Conservation (phyloP, 164 flowering plant species). For the Warburgia ugandensis region DNA sequence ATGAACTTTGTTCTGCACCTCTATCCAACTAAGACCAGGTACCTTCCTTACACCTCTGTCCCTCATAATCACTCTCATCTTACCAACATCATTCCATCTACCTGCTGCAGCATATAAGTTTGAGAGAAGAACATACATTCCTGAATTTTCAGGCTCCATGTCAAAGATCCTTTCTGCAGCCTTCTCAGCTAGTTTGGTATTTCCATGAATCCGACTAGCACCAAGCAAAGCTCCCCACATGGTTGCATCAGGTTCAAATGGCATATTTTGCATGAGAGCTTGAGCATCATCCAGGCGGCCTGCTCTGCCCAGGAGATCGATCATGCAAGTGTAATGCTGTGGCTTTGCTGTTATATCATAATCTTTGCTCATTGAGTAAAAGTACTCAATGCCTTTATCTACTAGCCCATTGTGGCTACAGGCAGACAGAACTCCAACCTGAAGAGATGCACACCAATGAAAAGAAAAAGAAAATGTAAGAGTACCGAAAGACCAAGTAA, state of each 20-base stretch:
- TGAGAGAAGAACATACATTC: conserved; percentile 89
- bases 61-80: conserved; percentile 69
- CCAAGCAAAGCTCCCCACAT: conserved; percentile 95
- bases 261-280: conserved; percentile 62
- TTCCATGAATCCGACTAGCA: conserved; percentile 84
- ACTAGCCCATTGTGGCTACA: conserved; percentile 86
- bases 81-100: conserved; percentile 71
- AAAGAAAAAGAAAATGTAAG: neutral
- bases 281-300: conserved; percentile 81
- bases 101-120: conserved; percentile 83
- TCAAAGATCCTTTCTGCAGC: conserved; percentile 73
- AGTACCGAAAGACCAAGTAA: neutral
- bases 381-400: conserved; percentile 59
- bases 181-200: conserved; percentile 68
- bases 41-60: conserved; percentile 67
- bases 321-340: conserved; percentile 87
- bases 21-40: conserved; percentile 88
- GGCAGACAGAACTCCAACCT: conserved; percentile 91
- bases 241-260: conserved; percentile 79
- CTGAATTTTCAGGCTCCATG: conserved; percentile 85
- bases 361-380: conserved; percentile 55
- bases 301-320: conserved; percentile 89
- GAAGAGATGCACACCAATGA: conserved; percentile 7
- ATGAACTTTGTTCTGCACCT: conserved; percentile 65
- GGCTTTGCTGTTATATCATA: conserved; percentile 55